A percentile compares a stretch with the other conserved stretches of the same genome.
These are phyloP conservation scores for Boletus rubescentipes DNA, from an alignment of 768 basidiomycete genomes.

Conservation along the genomic window DNA sequence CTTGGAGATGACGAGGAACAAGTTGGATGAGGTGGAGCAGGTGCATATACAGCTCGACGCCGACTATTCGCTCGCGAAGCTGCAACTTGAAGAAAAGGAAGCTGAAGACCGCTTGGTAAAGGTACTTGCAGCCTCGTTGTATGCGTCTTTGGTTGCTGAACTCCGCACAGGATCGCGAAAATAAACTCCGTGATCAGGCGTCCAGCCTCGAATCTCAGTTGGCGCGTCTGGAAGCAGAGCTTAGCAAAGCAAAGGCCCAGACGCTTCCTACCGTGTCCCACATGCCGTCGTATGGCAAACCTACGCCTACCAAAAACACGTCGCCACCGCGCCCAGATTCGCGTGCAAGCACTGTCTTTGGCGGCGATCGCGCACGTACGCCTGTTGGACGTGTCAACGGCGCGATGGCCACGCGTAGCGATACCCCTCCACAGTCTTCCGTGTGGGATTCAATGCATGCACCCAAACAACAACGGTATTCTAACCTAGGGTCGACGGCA, in stretches of 20 bases:
- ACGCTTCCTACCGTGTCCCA: slow-evolving; percentile 29
- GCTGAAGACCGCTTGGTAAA: slow-evolving; percentile 64
- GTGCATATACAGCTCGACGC: slow-evolving; percentile 63
- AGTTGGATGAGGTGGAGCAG: slow-evolving; percentile 68
- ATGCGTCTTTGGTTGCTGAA: slow-evolving; percentile 2
- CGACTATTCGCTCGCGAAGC: slow-evolving; percentile 63
- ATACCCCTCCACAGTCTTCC: slow-evolving; percentile 53
- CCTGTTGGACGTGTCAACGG: slow-evolving; percentile 45
- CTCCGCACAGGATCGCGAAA: slow-evolving; percentile 61
- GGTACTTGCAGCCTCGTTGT: slow-evolving; percentile 40
- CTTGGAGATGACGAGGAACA: slow-evolving; percentile 56
- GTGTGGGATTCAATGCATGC: slow-evolving; percentile 77
- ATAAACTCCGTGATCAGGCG: slow-evolving; percentile 66
- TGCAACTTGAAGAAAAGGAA: slow-evolving; percentile 76
- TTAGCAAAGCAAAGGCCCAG: slow-evolving; percentile 45
- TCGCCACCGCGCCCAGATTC: slow-evolving; percentile 69
- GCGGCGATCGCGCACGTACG: slow-evolving; percentile 48
- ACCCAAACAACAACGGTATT: slow-evolving; percentile 33
- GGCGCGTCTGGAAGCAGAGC: slow-evolving; percentile 55
- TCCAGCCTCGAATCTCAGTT: slow-evolving; percentile 60
- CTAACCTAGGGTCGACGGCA: slow-evolving; percentile 15
- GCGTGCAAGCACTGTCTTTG: slow-evolving; percentile 63
- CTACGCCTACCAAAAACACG: slow-evolving; percentile 29
- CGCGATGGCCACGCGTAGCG: slow-evolving; percentile 31
- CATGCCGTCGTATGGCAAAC: slow-evolving; percentile 43